Conservation (phyloP, 345 rosid genomes). For the Citrus hindsii region DNA sequence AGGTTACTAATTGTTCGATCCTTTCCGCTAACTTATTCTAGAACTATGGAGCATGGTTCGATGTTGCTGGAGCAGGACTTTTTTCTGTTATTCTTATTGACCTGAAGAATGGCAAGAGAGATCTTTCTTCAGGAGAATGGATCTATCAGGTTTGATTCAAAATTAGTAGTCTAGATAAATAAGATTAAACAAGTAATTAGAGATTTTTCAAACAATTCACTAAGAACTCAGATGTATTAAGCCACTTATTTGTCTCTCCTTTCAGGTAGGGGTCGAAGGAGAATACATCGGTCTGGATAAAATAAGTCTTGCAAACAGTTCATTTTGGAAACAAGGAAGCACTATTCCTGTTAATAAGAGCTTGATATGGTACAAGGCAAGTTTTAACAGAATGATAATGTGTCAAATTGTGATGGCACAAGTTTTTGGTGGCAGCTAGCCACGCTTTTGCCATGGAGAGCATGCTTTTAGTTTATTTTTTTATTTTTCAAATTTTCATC, state of each 20-base stretch:
- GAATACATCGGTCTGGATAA: conserved; percentile 49
- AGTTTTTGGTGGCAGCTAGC: background rate
- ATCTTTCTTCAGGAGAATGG: conserved; percentile 46
- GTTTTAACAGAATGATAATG: background rate
- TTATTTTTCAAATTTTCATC: background rate
- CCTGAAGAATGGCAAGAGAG: conserved; percentile 19
- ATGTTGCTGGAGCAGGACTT: conserved; percentile 53
- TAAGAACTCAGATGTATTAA: background rate
- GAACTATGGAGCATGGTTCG: conserved; percentile 73
- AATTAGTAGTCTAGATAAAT: background rate
- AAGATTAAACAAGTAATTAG: background rate
- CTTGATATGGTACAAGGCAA: conserved; percentile 69
- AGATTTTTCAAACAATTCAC: background rate
- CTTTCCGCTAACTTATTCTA: conserved; percentile 4
- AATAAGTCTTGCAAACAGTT: conserved; percentile 41
- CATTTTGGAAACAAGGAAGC: conserved; percentile 42
- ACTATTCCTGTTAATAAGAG: conserved; percentile 38
- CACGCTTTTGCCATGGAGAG: background rate
- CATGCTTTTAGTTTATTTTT: background rate
- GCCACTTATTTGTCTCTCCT: background rate
- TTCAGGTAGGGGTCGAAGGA: conserved; percentile 61
- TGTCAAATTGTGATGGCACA: background rate
- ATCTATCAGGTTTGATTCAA: conserved; percentile 46
- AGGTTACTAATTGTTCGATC: background rate
- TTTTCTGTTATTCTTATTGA: conserved; percentile 28